Conservation (phyloP, 805 yeast genomes). For the Maudiozyma serrabonitensis region DNA sequence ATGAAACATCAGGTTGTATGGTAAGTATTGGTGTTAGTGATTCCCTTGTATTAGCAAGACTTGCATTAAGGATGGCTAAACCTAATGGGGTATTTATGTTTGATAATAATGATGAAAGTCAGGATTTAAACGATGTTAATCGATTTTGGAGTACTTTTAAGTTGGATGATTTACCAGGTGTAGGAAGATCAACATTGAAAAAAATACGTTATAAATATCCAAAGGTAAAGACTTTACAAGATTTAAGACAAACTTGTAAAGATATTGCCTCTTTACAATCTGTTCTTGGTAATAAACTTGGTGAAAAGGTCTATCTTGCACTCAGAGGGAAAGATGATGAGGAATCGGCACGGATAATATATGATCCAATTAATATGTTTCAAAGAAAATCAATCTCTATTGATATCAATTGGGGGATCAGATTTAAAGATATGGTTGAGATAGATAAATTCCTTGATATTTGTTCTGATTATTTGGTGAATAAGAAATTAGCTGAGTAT, state of each 20-base stretch:
- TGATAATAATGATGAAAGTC: conserved; percentile 5
- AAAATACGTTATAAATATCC: conserved; percentile 31
- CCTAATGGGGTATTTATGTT: conserved; percentile 53
- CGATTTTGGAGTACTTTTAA: conserved; percentile 19
- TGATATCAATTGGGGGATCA: conserved; percentile 85
- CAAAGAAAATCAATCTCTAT: conserved; percentile 72
- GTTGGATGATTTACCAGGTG: conserved; percentile 48
- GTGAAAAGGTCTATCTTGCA: conserved; percentile 48
- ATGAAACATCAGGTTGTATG: conserved; percentile 43
- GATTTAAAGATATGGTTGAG: conserved; percentile 54
- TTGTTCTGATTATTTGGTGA: conserved; percentile 49
- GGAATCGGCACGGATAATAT: conserved; percentile 40
- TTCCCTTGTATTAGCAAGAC: conserved; percentile 68
- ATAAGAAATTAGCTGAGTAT: conserved; percentile 37
- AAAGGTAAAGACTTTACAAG: conserved; percentile 23
- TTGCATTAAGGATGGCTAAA: conserved; percentile 65
- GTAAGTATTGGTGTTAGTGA: conserved; percentile 74
- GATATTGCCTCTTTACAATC: conserved; percentile 30
- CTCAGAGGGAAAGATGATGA: conserved; percentile 62
- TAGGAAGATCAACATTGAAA: conserved; percentile 42
- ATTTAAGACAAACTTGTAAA: conserved; percentile 21
- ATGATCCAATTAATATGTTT: conserved; percentile 36
- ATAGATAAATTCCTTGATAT: conserved; percentile 53
- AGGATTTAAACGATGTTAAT: conserved; percentile 23
- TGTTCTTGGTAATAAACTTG: conserved; percentile 60